Percentiles rank a stretch among this genome's conserved stretches.
Conservation (phyloP, 108 stramenopile species). For the Nannochloropsis gaditana region DNA sequence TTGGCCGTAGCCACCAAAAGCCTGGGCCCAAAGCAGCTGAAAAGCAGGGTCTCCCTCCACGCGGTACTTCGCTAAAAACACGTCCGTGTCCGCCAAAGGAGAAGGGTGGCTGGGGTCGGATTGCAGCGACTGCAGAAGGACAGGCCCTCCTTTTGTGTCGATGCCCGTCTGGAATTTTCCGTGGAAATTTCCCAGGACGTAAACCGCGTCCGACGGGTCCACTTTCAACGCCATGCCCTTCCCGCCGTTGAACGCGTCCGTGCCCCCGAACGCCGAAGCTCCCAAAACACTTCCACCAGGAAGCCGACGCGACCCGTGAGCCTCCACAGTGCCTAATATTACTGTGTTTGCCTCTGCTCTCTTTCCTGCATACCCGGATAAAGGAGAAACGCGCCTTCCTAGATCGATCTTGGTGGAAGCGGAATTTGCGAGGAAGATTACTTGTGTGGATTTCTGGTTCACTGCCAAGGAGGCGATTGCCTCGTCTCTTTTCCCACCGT, state of each 20-base stretch:
- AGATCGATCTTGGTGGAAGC: not conserved
- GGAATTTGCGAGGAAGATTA: not conserved
- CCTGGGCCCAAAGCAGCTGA: not conserved
- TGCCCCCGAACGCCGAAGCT: not conserved
- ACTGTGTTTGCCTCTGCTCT: not conserved
- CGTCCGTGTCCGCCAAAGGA: not conserved
- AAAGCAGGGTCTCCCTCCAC: not conserved
- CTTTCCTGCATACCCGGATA: no score
- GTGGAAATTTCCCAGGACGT: not conserved
- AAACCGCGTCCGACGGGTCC: not conserved
- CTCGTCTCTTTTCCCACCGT: not conserved
- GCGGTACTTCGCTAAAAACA: not conserved
- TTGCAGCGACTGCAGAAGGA: not conserved
- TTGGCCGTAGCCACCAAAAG: not conserved
- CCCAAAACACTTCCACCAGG: not conserved
- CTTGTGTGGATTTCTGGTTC: not conserved
- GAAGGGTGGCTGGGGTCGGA: not conserved
- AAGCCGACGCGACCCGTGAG: not conserved
- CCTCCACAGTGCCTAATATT: not conserved
- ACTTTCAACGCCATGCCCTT: not conserved
- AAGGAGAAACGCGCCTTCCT: not conserved
- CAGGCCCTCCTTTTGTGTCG: not conserved
- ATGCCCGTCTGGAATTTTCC: not conserved
- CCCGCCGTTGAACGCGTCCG: not conserved
- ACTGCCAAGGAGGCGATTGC: not conserved